Conservation (phyloP, 352 stramenopile species). For the Stephanocyclus meneghinianus region DNA sequence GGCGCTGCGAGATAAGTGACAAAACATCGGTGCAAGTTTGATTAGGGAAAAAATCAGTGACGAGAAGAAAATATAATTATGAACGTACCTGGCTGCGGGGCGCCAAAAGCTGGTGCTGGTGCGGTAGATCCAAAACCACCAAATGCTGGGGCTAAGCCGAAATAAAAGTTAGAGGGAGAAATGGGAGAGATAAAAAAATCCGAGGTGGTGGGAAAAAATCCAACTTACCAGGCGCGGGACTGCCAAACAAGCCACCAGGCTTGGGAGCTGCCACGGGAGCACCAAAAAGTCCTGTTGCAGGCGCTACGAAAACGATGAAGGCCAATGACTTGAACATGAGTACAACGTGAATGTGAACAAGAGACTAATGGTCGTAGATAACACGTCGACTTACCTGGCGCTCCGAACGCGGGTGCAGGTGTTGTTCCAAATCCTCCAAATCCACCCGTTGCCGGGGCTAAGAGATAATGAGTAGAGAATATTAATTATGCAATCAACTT, state of each 20-base stretch:
- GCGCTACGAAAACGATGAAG: not conserved
- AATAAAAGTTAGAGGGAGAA: not conserved
- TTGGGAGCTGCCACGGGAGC: slow-evolving; percentile 31
- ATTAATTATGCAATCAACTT: not conserved
- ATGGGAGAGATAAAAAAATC: not conserved
- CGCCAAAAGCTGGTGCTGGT: slow-evolving; percentile 16
- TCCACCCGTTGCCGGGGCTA: slow-evolving; percentile 18
- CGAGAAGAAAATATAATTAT: not conserved
- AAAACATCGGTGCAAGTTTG: not conserved
- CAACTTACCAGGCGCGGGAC: slow-evolving; percentile 18
- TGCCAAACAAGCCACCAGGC: slow-evolving; percentile 59
- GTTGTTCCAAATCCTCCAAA: slow-evolving; percentile 55
- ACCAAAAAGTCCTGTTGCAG: slow-evolving; percentile 19
- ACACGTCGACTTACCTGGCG: slow-evolving; percentile 13
- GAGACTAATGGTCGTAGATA: not conserved
- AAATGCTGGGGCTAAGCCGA: slow-evolving; percentile 13
- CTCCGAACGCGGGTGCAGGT: slow-evolving; percentile 47
- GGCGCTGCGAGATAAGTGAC: slow-evolving; percentile 21
- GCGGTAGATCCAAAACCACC: slow-evolving; percentile 31
- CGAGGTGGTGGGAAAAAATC: not conserved
- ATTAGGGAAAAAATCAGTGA: not conserved
- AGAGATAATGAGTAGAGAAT: slow-evolving; percentile 1
- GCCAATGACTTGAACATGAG: not conserved
- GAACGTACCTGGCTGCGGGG: slow-evolving; percentile 26
- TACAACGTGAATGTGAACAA: not conserved